Conservation (phyloP, 805 yeast species). For the Candida hungchunana region DNA sequence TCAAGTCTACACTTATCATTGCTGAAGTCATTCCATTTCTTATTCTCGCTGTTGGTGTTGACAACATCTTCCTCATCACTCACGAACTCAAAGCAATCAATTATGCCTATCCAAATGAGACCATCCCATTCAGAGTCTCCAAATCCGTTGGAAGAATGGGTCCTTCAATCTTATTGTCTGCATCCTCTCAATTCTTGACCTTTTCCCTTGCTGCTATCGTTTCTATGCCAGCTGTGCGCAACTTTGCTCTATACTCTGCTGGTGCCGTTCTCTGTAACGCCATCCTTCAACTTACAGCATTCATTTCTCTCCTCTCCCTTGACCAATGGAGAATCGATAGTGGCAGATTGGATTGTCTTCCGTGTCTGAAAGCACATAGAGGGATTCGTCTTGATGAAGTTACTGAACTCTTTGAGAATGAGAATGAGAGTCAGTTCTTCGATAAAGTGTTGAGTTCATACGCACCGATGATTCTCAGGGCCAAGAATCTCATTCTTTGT, state of each 20-base stretch:
- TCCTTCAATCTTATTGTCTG: slow-evolving; percentile 79
- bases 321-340: slow-evolving; percentile 62
- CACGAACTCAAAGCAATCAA: slow-evolving; percentile 67
- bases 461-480: slow-evolving; percentile 54
- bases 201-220: slow-evolving; percentile 77
- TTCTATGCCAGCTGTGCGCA: slow-evolving; percentile 93
- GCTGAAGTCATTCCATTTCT: slow-evolving; percentile 96
- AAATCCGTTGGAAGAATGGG: slow-evolving; percentile 71
- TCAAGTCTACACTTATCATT: slow-evolving; percentile 84
- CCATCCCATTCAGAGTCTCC: slow-evolving; percentile 56
- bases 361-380: slow-evolving; percentile 40
- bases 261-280: slow-evolving; percentile 80
- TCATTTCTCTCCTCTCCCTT: slow-evolving; percentile 64
- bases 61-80: slow-evolving; percentile 81
- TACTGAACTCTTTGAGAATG: slow-evolving; percentile 25
- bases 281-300: slow-evolving; percentile 73
- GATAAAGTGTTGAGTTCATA: slow-evolving; percentile 38
- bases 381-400: slow-evolving; percentile 21
- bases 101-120: slow-evolving; percentile 40
- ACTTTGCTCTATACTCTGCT: slow-evolving; percentile 88
- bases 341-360: slow-evolving; percentile 56
- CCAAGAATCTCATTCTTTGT: slow-evolving; percentile 43
- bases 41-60: slow-evolving; percentile 93
- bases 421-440: slow-evolving; percentile 31
- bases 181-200: slow-evolving; percentile 74